These are phyloP conservation scores for Dothidotthia symphoricarpi DNA, from an alignment of 2,329 filamentous ascomycete species.

Conservation along the genomic window DNA sequence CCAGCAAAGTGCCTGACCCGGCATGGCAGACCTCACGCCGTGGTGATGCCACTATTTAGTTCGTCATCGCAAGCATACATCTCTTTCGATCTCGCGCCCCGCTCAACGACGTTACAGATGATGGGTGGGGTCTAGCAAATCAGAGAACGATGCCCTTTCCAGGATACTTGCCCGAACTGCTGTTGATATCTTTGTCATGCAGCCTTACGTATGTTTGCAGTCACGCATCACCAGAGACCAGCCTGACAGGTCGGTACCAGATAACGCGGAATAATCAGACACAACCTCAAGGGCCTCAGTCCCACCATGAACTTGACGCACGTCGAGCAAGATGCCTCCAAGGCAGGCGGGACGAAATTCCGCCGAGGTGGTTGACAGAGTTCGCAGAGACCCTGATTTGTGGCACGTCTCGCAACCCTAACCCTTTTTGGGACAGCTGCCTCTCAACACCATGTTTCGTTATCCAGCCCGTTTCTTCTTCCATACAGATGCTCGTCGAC, in stretches of 20 bases:
- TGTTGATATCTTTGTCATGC: slow-evolving; percentile 6
- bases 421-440: slow-evolving; percentile 9
- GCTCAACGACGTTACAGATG: slow-evolving; percentile 6
- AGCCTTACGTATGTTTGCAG: slow-evolving; percentile 4
- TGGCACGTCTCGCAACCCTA: slow-evolving; percentile 11
- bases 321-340: no score
- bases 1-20: slow-evolving; percentile 13
- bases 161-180: slow-evolving; percentile 1
- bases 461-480: slow-evolving; percentile 6
- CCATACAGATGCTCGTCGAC: slow-evolving; percentile 14
- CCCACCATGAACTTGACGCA: no score
- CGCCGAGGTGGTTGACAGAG: no score
- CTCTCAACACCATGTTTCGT: slow-evolving; percentile 19
- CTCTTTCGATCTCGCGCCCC: slow-evolving; percentile 15
- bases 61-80: slow-evolving; percentile 20
- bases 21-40: slow-evolving; percentile 23
- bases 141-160: no score
- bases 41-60: slow-evolving; percentile 25
- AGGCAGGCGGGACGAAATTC: no score
- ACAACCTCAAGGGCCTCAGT: no score
- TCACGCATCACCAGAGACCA: slow-evolving; percentile 1
- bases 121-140: slow-evolving; percentile 2
- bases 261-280: no score
- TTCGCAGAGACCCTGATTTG: background rate
- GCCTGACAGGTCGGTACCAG: no score